A percentile compares a stretch with the other conserved stretches of the same genome.
phyloP scores from a whole-genome alignment of 23 red algal genomes.

The Gracilaria gracilis region DNA sequence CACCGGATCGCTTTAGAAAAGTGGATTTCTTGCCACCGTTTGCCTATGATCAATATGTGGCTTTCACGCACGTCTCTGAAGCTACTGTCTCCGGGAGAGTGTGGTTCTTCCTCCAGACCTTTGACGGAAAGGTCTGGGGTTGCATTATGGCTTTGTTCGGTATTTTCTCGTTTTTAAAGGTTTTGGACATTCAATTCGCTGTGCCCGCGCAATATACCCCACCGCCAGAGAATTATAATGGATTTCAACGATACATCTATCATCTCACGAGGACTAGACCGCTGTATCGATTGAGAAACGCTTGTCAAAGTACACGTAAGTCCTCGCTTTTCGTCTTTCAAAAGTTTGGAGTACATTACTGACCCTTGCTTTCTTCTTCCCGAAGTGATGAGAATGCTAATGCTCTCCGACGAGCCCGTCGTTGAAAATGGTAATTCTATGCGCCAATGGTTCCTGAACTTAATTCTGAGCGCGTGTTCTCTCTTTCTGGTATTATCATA shows the following conservation, averaged over 20 bases:
- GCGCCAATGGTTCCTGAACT: constrained; percentile 29
- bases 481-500: constrained; percentile 46
- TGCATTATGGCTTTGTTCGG: background rate
- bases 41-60: background rate
- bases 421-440: background rate
- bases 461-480: constrained; percentile 3
- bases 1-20: background rate
- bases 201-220: background rate
- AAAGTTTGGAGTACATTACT: background rate
- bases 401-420: background rate
- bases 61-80: constrained; percentile 4
- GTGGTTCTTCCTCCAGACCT: constrained; percentile 32
- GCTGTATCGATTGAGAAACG: constrained; percentile 32
- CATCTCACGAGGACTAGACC: background rate
- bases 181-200: constrained; percentile 13
- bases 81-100: background rate
- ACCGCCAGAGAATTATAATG: background rate
- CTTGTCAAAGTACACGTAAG: constrained; percentile 19
- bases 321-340: no score
- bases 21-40: constrained; percentile 59
- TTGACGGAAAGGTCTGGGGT: background rate
- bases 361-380: background rate
- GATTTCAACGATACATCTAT: background rate
- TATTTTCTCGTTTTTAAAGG: constrained; percentile 26
- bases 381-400: constrained; percentile 34